Base-by-base conservation (phyloP, 176 grass and related monocot genomes). In the Aechmea fasciata region DNA sequence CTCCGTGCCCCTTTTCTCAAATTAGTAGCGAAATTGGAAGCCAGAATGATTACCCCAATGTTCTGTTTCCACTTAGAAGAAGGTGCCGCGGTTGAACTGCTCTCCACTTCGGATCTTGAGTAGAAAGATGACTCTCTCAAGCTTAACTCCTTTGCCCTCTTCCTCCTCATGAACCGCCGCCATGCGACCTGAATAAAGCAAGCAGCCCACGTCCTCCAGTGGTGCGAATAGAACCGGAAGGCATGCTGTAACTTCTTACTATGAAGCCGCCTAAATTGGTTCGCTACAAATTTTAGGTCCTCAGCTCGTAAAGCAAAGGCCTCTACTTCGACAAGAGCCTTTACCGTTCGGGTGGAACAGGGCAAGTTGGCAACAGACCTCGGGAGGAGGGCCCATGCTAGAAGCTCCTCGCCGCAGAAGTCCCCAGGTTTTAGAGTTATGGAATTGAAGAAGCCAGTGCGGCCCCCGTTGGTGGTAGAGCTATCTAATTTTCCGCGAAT, bases 171-270 rank as follows among this genome's bases (percentile, higher is more conserved):
- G 82, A 83, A 84, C 61, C 94, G 87, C 22, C 82, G 75, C 94
- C 94, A 99, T 10, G 94, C 94, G 51, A 68, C 89, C 63, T 99
- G 94, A 79, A 99, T 84, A 76, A 99, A 93, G 79, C 94, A 93
- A 4, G 94, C 75, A 11, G 84, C 94, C 94, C 94, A 97, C 0
- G 89, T 85, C 71, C 71, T 86, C 94, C 94, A 97, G 23, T 97
- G 89, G 55, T 87, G 89, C 0, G 94, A 97, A 77, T 87, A 85
- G 76, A 83, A 85, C 26, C 89, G 79, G 69, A 92, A 87, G 33
- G 94, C 87, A 77, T 97, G 89, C 25, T 97, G 94, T 70, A 97
- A 48, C 61, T 81, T 97, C 72, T 85, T 92, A 74, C 89, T 97
- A 71, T 97, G 94, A 64, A 97, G 73, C 53, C 94, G 82, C 79